Percentiles rank a stretch among this genome's conserved stretches.
These are phyloP conservation scores for Phalaenopsis hybrid DNA, from an alignment of 116 monocot species.

Conservation along the genomic window DNA sequence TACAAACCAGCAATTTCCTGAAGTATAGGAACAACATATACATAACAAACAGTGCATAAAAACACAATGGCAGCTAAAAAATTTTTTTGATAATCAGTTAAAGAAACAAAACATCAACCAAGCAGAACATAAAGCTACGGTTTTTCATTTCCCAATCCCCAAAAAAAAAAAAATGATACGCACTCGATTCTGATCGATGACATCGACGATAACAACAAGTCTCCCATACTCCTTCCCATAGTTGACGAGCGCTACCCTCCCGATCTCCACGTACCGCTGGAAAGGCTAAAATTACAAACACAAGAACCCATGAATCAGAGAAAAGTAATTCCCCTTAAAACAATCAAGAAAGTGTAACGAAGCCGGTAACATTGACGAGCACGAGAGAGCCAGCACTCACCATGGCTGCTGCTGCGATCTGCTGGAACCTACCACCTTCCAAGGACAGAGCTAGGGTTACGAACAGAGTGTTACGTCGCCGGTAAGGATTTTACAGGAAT, in stretches of 20 bases:
- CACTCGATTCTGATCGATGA: slow-evolving; percentile 56
- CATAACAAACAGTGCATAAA: too few relatives aligned
- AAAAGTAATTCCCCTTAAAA: background rate
- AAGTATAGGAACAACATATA: too few relatives aligned
- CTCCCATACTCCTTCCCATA: slow-evolving; percentile 67
- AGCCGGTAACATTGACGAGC: too few relatives aligned
- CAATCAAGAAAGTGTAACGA: background rate
- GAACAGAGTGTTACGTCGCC: background rate
- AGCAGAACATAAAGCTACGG: background rate
- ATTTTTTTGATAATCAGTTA: too few relatives aligned
- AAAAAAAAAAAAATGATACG: background rate
- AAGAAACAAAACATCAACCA: too few relatives aligned
- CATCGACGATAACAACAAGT: slow-evolving; percentile 55
- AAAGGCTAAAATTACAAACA: slow-evolving; percentile 22
- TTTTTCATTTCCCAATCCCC: background rate
- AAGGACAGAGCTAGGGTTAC: background rate
- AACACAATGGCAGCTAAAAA: too few relatives aligned
- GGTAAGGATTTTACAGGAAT: background rate
- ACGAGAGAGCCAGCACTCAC: background rate
- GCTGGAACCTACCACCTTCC: background rate
- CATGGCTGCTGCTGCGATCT: background rate
- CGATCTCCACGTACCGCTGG: slow-evolving; percentile 65
- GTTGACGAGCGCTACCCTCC: slow-evolving; percentile 59
- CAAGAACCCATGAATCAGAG: background rate
- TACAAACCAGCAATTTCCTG: too few relatives aligned